Conservation (phyloP, 305 asterid genomes). For the Solanum hybrid region DNA sequence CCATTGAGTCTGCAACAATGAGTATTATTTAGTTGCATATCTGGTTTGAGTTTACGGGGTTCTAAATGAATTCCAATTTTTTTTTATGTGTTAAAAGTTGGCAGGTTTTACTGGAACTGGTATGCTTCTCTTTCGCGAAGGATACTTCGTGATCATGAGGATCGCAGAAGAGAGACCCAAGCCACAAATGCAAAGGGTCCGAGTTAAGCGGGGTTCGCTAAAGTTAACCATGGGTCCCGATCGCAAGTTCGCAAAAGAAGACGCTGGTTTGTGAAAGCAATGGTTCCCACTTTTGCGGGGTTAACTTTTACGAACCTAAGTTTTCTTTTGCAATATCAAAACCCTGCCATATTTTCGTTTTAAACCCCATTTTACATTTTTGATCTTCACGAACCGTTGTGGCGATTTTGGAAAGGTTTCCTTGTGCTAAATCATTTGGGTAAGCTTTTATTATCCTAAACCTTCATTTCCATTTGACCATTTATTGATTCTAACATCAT, state of each 20-base stretch:
- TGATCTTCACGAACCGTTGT: neutral
- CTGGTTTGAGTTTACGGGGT: neutral
- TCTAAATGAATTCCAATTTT: too few species aligned
- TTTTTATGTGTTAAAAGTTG: neutral
- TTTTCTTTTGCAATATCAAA: neutral
- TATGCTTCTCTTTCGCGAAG: neutral
- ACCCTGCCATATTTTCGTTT: neutral
- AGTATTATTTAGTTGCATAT: too few species aligned
- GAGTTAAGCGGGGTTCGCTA: neutral
- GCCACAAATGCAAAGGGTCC: neutral
- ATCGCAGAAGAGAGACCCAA: neutral
- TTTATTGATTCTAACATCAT: neutral
- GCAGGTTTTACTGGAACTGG: neutral
- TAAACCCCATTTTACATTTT: neutral
- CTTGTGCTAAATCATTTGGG: neutral
- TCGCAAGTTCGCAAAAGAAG: neutral
- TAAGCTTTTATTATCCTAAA: neutral
- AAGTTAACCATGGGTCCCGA: neutral
- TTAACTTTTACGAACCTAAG: neutral
- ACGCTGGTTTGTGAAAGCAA: neutral
- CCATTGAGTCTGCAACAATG: neutral
- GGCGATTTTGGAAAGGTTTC: neutral
- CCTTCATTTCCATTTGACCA: neutral
- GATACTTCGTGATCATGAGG: neutral
- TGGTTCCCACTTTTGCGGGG: neutral